phyloP scores from a whole-genome alignment of 2,329 filamentous ascomycete species.

The Sarocladiaceae sp. region DNA sequence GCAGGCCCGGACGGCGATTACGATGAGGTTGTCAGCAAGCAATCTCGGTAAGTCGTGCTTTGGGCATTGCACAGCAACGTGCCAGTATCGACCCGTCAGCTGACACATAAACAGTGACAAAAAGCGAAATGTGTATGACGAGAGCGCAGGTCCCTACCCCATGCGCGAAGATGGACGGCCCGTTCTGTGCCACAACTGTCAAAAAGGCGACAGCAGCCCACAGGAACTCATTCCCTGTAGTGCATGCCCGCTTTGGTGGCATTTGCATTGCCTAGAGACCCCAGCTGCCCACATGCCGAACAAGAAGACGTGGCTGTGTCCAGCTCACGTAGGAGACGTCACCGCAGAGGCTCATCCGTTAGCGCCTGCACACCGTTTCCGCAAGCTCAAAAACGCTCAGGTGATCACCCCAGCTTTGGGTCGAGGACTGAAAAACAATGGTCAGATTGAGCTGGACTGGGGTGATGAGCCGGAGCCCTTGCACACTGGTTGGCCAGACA shows the following conservation, averaged over 20 bases:
- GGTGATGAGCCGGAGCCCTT: conserved; percentile 50
- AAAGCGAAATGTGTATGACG: conserved; percentile 51
- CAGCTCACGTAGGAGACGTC: conserved; percentile 75
- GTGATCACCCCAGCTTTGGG: conserved; percentile 45
- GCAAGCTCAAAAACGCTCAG: conserved; percentile 50
- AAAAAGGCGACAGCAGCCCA: conserved; percentile 50
- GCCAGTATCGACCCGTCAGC: conserved; percentile 12
- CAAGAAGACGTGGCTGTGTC: conserved; percentile 79
- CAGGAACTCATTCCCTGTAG: conserved; percentile 82
- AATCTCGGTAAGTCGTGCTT: conserved; percentile 51
- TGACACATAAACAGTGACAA: conserved; percentile 28
- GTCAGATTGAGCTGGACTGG: conserved; percentile 62
- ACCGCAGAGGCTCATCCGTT: conserved; percentile 54
- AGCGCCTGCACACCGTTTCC: conserved; percentile 54
- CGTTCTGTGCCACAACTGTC: conserved; percentile 73
- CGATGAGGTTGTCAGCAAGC: conserved; percentile 54
- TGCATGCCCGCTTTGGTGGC: conserved; percentile 76
- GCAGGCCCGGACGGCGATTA: conserved; percentile 75
- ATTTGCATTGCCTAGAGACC: conserved; percentile 85
- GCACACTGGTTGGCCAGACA: conserved; percentile 49
- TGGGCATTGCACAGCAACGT: background rate
- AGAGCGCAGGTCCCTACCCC: conserved; percentile 60
- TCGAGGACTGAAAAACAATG: conserved; percentile 66
- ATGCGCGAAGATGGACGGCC: conserved; percentile 68
- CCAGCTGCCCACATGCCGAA: conserved; percentile 74